Conservation (phyloP, 257 asterid genomes). For the Ajuga chamaepitys region DNA sequence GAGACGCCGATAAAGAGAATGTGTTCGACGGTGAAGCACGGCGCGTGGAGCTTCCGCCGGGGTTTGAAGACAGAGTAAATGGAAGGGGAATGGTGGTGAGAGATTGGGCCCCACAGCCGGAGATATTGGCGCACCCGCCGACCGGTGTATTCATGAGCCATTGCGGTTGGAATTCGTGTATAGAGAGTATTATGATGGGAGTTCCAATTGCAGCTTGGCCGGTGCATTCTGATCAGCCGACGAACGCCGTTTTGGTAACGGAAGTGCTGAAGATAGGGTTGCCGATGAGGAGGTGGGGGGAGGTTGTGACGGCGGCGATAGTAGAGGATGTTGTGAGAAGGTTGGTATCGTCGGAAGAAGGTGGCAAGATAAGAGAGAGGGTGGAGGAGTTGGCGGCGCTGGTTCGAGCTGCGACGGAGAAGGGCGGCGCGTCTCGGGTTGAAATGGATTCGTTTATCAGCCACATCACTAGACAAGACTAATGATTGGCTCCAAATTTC, state of each 20-base stretch:
- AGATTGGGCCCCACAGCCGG: constrained; percentile 56
- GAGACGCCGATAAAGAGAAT: constrained; percentile 49
- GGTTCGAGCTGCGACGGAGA: constrained; percentile 17
- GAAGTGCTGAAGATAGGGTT: constrained; percentile 35
- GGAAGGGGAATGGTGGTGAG: constrained; percentile 41
- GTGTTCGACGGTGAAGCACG: constrained; percentile 36
- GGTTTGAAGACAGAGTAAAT: constrained; percentile 34
- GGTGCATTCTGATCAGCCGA: constrained; percentile 58
- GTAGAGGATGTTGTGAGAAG: constrained; percentile 35
- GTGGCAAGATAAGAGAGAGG: constrained; percentile 34
- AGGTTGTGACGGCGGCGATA: constrained; percentile 21
- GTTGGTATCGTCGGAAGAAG: constrained; percentile 42
- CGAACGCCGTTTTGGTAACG: constrained; percentile 33
- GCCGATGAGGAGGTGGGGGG: constrained; percentile 25
- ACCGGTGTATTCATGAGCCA: constrained; percentile 43
- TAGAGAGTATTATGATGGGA: constrained; percentile 39
- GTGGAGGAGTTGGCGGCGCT: constrained; percentile 22
- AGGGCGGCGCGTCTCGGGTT: constrained; percentile 28
- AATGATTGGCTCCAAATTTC: too few relatives aligned
- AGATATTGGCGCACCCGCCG: constrained; percentile 35
- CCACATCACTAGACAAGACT: constrained; percentile 16
- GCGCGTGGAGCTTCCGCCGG: constrained; percentile 25
- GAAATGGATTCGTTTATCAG: constrained; percentile 24
- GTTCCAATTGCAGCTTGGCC: constrained; percentile 58
- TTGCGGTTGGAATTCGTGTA: constrained; percentile 46